Evolutionary conservation across 1,139 yeast species (phyloP), one percentile per base, ranked within the genome.

Genomic region (Taphrina sp.): DNA sequence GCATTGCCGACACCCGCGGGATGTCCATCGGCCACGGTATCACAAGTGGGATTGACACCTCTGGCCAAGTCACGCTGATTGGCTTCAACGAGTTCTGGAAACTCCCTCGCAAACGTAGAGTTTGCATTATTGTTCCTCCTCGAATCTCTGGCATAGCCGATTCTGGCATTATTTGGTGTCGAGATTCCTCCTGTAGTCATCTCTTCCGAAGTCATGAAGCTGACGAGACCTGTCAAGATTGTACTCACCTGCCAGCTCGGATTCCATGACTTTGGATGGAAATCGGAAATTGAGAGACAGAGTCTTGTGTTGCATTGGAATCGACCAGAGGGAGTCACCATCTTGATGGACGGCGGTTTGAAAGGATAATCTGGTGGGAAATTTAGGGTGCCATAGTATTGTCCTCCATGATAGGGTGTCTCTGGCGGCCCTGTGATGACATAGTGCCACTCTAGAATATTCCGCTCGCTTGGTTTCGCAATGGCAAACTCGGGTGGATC

Each of bases 241-340:
- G 96, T 87, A 24, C 87, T 76, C 19, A 89, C 96, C 56, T 88
- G 82, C 96, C 96, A 89, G 3, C 95, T 88, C 1, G 96, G 96
- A 68, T 89, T 88, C 96, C 96, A 89, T 0, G 85, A 74, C 67
- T 87, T 92, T 5, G 96, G 96, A 64, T 90, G 97, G 69, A 81
- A 89, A 68, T 90, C 96, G 64, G 92, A 83, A 82, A 90, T 89
- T 39, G 89, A 82, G 51, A 90, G 73, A 71, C 97, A 90, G 45
- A 90, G 75, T 45, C 95, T 74, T 5, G 88, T 80, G 66, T 85
- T 85, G 53, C 88, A 79, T 61, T 82, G 79, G 68, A 90, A 86
- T 43, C 95, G 74, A 3, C 89, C 94, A 61, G 81, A 84, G 2
- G 96, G 96, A 0, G 96, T 90, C 55, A 82, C 73, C 90, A 90